Percentiles rank a stretch among this genome's conserved stretches.
These are phyloP conservation scores for Castanea mollissima DNA, from an alignment of 306 rosid species.

Conservation along the genomic window DNA sequence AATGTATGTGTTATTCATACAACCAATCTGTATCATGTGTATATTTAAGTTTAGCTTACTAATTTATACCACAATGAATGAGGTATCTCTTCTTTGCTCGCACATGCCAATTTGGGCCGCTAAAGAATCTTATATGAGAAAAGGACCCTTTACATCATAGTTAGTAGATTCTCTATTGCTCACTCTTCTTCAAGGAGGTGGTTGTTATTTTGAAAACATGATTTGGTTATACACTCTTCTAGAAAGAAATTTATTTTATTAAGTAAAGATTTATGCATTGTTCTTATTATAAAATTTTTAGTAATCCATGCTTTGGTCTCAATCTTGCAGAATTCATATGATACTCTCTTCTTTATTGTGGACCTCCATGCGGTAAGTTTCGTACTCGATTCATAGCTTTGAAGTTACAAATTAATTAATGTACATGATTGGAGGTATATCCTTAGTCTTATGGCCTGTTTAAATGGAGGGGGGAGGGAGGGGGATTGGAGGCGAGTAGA, in stretches of 20 bases:
- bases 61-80: neutral
- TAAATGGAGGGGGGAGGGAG: no score
- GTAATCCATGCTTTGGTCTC: conserved; percentile 21
- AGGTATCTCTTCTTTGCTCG: neutral
- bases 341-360: conserved; percentile 89
- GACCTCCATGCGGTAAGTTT: conserved; percentile 90
- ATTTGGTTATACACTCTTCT: neutral
- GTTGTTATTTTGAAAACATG: neutral
- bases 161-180: neutral
- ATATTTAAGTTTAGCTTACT: neutral
- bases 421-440: neutral
- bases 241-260: neutral
- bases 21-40: neutral
- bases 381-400: conserved; percentile 4
- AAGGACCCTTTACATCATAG: no score
- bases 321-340: conserved; percentile 65
- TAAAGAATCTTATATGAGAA: neutral
- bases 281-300: conserved; percentile 1
- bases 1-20: neutral
- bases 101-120: neutral
- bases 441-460: neutral
- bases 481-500: no score
- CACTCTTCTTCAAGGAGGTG: neutral
- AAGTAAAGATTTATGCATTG: neutral
- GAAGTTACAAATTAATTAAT: conserved; percentile 6